These are phyloP conservation scores for Zizania palustris DNA, from an alignment of 202 grass and related monocot genomes.

Conservation along the genomic window DNA sequence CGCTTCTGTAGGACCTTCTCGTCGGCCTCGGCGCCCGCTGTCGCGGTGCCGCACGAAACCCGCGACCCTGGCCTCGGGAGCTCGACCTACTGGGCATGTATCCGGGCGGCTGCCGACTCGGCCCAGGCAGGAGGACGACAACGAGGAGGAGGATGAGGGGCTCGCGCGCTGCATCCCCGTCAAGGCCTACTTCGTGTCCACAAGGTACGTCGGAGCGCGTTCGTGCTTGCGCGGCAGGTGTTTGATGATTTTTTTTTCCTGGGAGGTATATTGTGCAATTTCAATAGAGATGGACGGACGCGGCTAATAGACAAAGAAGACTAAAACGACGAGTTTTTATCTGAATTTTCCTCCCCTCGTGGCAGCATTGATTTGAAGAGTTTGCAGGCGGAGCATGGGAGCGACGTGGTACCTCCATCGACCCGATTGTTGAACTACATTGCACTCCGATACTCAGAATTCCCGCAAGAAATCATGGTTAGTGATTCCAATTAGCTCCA, in stretches of 20 bases:
- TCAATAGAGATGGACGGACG: no score
- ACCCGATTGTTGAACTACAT: slow-evolving; percentile 80
- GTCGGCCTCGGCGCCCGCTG: slow-evolving; percentile 39
- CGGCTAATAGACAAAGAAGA: neutral
- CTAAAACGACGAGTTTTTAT: neutral
- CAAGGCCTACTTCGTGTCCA: slow-evolving; percentile 88
- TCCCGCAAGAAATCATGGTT: slow-evolving; percentile 73
- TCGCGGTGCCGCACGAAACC: slow-evolving; percentile 35
- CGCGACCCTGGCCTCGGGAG: slow-evolving; percentile 40
- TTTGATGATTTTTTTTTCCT: slow-evolving; percentile 44
- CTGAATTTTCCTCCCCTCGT: slow-evolving; percentile 40
- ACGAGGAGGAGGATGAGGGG: slow-evolving; percentile 54
- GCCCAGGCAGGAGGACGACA: slow-evolving; percentile 47
- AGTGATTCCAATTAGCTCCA: slow-evolving; percentile 31
- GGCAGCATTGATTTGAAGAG: slow-evolving; percentile 94
- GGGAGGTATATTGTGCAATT: neutral
- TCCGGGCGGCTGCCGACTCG: slow-evolving; percentile 49
- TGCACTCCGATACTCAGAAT: slow-evolving; percentile 73
- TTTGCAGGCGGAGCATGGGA: slow-evolving; percentile 70
- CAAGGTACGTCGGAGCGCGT: slow-evolving; percentile 70
- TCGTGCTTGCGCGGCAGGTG: slow-evolving; percentile 27
- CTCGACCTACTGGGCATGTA: slow-evolving; percentile 60
- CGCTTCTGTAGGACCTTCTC: slow-evolving; percentile 34
- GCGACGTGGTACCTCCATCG: slow-evolving; percentile 67
- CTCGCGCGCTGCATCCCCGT: slow-evolving; percentile 70